These are phyloP conservation scores for bread wheat (Triticum aestivum) DNA, from an alignment of 176 grass and related monocot genomes.

Conservation along the genomic window DNA sequence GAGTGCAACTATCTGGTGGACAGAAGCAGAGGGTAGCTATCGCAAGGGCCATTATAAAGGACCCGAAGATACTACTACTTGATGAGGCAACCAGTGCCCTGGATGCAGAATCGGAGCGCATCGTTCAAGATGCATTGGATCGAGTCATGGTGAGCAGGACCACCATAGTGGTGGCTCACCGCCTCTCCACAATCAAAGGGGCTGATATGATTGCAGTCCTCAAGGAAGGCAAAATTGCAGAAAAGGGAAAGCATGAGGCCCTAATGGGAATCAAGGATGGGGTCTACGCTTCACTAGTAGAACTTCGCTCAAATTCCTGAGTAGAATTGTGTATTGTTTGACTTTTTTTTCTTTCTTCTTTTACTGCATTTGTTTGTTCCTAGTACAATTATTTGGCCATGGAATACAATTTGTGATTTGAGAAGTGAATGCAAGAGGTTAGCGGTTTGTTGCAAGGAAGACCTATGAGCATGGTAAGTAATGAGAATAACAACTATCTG, in stretches of 20 bases:
- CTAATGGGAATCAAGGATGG: slow-evolving; percentile 50
- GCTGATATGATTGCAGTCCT: slow-evolving; percentile 58
- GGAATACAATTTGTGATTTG: background rate
- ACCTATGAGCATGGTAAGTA: background rate
- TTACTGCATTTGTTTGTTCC: background rate
- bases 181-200: slow-evolving; percentile 69
- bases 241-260: slow-evolving; percentile 52
- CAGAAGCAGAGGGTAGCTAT: slow-evolving; percentile 64
- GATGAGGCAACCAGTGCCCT: slow-evolving; percentile 67
- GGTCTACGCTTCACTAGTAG: slow-evolving; percentile 49
- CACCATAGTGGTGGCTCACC: slow-evolving; percentile 53
- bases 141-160: slow-evolving; percentile 53
- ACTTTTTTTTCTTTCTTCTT: background rate
- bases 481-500: background rate
- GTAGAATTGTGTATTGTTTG: slow-evolving; percentile 24
- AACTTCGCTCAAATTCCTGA: slow-evolving; percentile 25
- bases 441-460: background rate
- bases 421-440: background rate
- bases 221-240: slow-evolving; percentile 53
- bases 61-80: slow-evolving; percentile 59
- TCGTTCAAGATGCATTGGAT: slow-evolving; percentile 54
- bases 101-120: slow-evolving; percentile 50
- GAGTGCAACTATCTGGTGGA: slow-evolving; percentile 59
- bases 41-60: slow-evolving; percentile 64
- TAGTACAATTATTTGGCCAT: background rate